Evolutionary conservation across 352 stramenopile species (phyloP), one percentile per base, ranked within the genome.

Genomic region (Aphanomyces euteiches): DNA sequence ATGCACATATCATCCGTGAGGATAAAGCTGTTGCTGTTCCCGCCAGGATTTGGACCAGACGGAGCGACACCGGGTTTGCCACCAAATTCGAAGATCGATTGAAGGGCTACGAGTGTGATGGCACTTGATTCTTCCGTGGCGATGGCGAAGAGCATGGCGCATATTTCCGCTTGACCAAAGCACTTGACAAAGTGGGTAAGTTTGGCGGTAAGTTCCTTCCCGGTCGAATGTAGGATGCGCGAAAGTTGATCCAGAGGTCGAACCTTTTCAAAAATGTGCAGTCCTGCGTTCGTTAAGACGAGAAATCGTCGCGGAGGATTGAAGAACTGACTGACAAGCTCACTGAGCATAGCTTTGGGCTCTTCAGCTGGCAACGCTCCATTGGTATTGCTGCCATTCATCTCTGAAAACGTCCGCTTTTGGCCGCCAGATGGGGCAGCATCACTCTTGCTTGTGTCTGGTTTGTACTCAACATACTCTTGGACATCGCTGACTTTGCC

Each of bases 231-330:
- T 54, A 97, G 69, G 17, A 89, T 76, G 17, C 82, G 83, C 56
- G 93, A 87, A 38, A 97, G 75, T 56, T 96, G 81, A 66, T 97
- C 90, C 21, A 96, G 80, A 7, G 90, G 90, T 4, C 90, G 84
- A 45, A 96, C 85, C 74, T 96, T 96, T 73, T 92, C 89, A 69
- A 96, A 92, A 17, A 95, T 80, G 73, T 97, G 90, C 74, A 97
- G 90, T 19, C 89, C 89, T 0, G 82, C 73, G 57, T 87, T 93
- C 10, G 88, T 96, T 36, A 97, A 72, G 43, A 88, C 93, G 34
- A 97, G 61, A 67, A 97, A 91, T 66, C 93, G 87, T 28, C 90
- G 82, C 45, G 85, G 84, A 37, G 86, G 83, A 38, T 90, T 77
- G 7, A 82, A 92, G 59, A 89, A 91, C 80, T 96, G 90, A 1